phyloP scores from a whole-genome alignment of 176 grass and related monocot genomes.

The Phyllostachys edulis region DNA sequence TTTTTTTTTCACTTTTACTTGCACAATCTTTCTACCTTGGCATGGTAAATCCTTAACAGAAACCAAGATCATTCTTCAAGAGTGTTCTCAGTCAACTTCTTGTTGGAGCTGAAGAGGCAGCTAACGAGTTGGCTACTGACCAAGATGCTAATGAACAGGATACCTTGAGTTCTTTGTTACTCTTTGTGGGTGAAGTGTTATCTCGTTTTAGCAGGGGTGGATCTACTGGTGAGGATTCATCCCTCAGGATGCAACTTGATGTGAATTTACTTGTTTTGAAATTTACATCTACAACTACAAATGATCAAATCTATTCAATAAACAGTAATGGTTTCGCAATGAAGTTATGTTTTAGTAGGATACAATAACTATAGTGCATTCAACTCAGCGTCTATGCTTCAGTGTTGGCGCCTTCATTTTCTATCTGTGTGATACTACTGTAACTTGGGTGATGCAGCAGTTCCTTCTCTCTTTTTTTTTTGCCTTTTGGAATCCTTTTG shows the following conservation, averaged over 20 bases:
- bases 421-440: background rate
- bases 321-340: background rate
- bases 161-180: constrained; percentile 43
- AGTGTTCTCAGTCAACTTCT: constrained; percentile 66
- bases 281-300: constrained; percentile 17
- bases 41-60: constrained; percentile 52
- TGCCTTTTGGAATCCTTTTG: background rate
- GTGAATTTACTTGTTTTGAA: constrained; percentile 15
- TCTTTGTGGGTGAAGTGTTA: constrained; percentile 85
- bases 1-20: constrained; percentile 8
- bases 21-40: background rate
- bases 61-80: constrained; percentile 82
- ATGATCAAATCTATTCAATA: constrained; percentile 3
- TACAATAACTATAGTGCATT: constrained; percentile 6
- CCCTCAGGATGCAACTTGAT: constrained; percentile 22
- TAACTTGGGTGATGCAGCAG: background rate
- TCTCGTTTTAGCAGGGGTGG: constrained; percentile 89
- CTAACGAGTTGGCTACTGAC: constrained; percentile 13
- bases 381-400: background rate
- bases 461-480: background rate
- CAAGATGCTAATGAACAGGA: constrained; percentile 41
- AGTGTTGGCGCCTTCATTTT: background rate
- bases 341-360: background rate
- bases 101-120: constrained; percentile 63
- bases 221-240: constrained; percentile 60